Conservation (phyloP, 352 stramenopile species). For the Plasmopara halstedii region DNA sequence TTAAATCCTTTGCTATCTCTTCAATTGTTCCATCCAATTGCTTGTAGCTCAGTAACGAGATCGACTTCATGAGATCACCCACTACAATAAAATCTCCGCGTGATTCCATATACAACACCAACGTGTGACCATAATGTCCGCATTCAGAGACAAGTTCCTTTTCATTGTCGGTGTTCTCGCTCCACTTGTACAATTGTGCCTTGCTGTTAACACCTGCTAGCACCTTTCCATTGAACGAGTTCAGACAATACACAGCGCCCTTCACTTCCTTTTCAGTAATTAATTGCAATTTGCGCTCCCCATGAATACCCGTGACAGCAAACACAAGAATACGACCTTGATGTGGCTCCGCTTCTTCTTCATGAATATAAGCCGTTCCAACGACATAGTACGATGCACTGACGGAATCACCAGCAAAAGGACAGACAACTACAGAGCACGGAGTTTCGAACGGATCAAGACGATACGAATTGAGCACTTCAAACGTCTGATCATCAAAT, state of each 20-base stretch:
- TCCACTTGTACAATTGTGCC: conserved; percentile 90
- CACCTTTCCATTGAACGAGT: conserved; percentile 92
- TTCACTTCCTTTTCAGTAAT: conserved; percentile 91
- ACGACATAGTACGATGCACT: conserved; percentile 79
- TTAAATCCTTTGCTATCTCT: conserved; percentile 94
- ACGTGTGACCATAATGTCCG: conserved; percentile 92
- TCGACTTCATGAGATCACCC: conserved; percentile 96
- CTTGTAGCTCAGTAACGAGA: conserved; percentile 94
- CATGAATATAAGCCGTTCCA: conserved; percentile 88
- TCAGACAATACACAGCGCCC: conserved; percentile 93
- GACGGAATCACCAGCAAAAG: conserved; percentile 70
- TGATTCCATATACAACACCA: conserved; percentile 94
- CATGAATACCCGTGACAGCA: conserved; percentile 64
- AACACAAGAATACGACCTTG: conserved; percentile 94
- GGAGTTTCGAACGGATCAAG: conserved; percentile 85
- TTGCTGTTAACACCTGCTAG: conserved; percentile 94
- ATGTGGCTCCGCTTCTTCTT: conserved; percentile 94
- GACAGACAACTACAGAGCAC: conserved; percentile 74
- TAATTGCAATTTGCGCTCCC: conserved; percentile 82
- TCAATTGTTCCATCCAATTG: conserved; percentile 87
- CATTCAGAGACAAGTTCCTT: conserved; percentile 89
- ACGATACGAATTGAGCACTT: conserved; percentile 82
- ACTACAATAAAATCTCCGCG: conserved; percentile 93
- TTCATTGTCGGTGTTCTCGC: conserved; percentile 81
- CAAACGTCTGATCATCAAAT: conserved; percentile 96